These are phyloP conservation scores for Metarhizium brunneum DNA, from an alignment of 2,329 filamentous ascomycete genomes.

Conservation along the genomic window DNA sequence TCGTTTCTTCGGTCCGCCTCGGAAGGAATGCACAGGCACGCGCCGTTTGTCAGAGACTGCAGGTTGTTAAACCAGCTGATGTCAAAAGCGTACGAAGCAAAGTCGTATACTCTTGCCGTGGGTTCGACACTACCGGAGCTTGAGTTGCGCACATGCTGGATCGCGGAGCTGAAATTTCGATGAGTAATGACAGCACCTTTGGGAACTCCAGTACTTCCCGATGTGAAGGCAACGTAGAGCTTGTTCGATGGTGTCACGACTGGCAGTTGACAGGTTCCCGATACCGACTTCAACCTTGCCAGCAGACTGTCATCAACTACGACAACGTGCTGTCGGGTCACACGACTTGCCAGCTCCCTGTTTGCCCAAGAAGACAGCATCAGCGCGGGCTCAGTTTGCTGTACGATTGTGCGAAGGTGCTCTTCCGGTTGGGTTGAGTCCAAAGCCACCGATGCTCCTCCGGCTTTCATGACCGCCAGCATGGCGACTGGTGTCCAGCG, in stretches of 20 bases:
- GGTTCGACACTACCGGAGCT: background rate
- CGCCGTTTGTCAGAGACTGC: constrained; percentile 9
- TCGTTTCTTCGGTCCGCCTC: constrained; percentile 4
- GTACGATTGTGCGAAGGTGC: background rate
- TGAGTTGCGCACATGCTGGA: background rate
- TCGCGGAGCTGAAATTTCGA: constrained; percentile 6
- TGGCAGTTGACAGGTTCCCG: background rate
- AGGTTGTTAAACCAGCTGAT: constrained; percentile 11
- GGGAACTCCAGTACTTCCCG: constrained; percentile 12
- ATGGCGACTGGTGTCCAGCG: constrained; percentile 14
- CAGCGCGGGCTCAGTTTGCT: background rate
- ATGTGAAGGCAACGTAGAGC: constrained; percentile 13
- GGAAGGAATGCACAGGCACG: constrained; percentile 11
- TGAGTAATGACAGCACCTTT: constrained; percentile 16
- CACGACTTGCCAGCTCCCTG: background rate
- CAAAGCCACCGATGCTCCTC: constrained; percentile 13
- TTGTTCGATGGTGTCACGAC: constrained; percentile 1
- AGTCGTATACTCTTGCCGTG: background rate
- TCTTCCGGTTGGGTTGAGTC: constrained; percentile 1
- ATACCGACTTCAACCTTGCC: background rate
- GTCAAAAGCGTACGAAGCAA: constrained; percentile 10
- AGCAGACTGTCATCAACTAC: background rate
- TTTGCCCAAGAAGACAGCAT: background rate
- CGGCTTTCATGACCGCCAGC: constrained; percentile 15
- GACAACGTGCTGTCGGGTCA: background rate